A percentile compares a stretch with the other conserved stretches of the same genome.
These are phyloP conservation scores for Myriangium duriaei DNA, from an alignment of 2,329 filamentous ascomycete species.

Conservation along the genomic window DNA sequence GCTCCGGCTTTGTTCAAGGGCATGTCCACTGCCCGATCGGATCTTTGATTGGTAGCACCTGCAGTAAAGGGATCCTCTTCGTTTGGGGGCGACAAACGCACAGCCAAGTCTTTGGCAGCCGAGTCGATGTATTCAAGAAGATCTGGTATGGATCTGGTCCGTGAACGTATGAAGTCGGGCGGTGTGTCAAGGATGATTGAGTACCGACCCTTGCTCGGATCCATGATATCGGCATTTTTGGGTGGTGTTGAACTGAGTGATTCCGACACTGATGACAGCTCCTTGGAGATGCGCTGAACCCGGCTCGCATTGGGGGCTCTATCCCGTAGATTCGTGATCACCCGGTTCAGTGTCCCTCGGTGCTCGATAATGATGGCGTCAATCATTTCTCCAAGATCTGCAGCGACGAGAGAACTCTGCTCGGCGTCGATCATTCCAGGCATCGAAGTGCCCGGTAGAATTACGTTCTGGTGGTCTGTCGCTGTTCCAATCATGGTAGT, in stretches of 20 bases:
- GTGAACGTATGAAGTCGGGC: slow-evolving; percentile 14
- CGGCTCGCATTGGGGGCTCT: slow-evolving; percentile 13
- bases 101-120: slow-evolving; percentile 24
- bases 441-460: slow-evolving; percentile 11
- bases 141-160: slow-evolving; percentile 22
- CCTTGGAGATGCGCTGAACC: slow-evolving; percentile 17
- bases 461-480: slow-evolving; percentile 11
- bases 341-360: slow-evolving; percentile 24
- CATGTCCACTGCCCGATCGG: slow-evolving; percentile 1
- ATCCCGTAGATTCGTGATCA: slow-evolving; percentile 27
- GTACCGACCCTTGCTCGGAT: slow-evolving; percentile 4
- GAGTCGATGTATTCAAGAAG: slow-evolving; percentile 26
- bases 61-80: slow-evolving; percentile 2
- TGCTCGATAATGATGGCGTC: slow-evolving; percentile 31
- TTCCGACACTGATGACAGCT: slow-evolving; percentile 17
- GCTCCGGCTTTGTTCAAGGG: background rate
- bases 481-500: slow-evolving; percentile 11
- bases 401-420: slow-evolving; percentile 19
- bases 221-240: slow-evolving; percentile 17
- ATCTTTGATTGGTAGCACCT: background rate
- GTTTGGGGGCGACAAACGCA: slow-evolving; percentile 18
- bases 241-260: slow-evolving; percentile 7
- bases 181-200: slow-evolving; percentile 21
- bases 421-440: slow-evolving; percentile 10
- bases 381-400: slow-evolving; percentile 27